Percentiles rank a stretch among this genome's conserved stretches.
These are phyloP conservation scores for Cucumis sativus DNA, from an alignment of 306 rosid species.

Conservation along the genomic window Cucumber_9930_V3 NC_026661.2:5209501-5210000, in stretches of 20 bases:
- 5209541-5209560: slow-evolving; percentile 55
- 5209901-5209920: slow-evolving; percentile 4
- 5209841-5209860: slow-evolving; percentile 58
- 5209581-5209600: slow-evolving; percentile 32
- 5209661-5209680: slow-evolving; percentile 41
- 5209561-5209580: slow-evolving; percentile 42
- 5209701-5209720: slow-evolving; percentile 89
- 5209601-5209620: slow-evolving; percentile 29
- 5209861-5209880: slow-evolving; percentile 90
- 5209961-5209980: not conserved
- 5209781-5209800: slow-evolving; percentile 32
- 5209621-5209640: slow-evolving; percentile 18
- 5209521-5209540: slow-evolving; percentile 17
- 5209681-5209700: slow-evolving; percentile 51
- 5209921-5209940: not conserved
- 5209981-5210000: not conserved
- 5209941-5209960: not conserved
- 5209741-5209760: slow-evolving; percentile 25
- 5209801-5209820: slow-evolving; percentile 50
- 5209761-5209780: slow-evolving; percentile 23
- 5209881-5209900: slow-evolving; percentile 89
- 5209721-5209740: slow-evolving; percentile 44
- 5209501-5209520: slow-evolving; percentile 32
- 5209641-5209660: slow-evolving; percentile 21
- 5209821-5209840: slow-evolving; percentile 32